A percentile compares a stretch with the other conserved stretches of the same genome.
Evolutionary conservation across 164 flowering plant genomes (phyloP).

Genomic region (Stephania yunnanensis): DNA sequence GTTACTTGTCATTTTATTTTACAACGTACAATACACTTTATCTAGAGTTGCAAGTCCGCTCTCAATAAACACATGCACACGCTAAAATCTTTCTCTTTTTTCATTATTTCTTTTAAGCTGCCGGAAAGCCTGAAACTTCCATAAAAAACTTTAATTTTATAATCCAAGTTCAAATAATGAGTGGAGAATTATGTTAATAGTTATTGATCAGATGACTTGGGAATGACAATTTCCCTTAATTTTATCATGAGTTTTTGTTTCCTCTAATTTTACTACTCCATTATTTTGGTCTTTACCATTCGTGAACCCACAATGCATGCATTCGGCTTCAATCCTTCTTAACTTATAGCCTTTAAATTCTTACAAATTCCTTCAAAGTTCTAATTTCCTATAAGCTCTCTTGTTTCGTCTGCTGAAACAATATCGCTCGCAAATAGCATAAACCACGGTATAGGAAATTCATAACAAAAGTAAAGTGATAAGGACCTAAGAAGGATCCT

Average conservation of each 20-base stretch:
- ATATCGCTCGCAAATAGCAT: no score
- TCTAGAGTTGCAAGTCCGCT: background rate
- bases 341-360: background rate
- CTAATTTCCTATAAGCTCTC: no score
- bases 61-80: background rate
- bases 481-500: no score
- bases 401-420: no score
- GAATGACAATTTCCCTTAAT: background rate
- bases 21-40: background rate
- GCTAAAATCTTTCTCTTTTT: no score
- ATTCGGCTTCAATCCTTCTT: background rate
- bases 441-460: no score
- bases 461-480: no score
- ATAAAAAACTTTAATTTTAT: no score
- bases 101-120: background rate
- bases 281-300: no score
- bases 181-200: background rate
- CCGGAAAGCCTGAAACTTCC: background rate
- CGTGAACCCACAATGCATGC: no score
- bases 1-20: background rate
- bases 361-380: background rate
- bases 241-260: background rate
- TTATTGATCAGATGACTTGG: background rate
- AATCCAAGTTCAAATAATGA: no score
- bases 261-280: no score